Evolutionary conservation across 1,284 basidiomycete genomes (phyloP).

Genomic region (Microbotryum intermedium): DNA sequence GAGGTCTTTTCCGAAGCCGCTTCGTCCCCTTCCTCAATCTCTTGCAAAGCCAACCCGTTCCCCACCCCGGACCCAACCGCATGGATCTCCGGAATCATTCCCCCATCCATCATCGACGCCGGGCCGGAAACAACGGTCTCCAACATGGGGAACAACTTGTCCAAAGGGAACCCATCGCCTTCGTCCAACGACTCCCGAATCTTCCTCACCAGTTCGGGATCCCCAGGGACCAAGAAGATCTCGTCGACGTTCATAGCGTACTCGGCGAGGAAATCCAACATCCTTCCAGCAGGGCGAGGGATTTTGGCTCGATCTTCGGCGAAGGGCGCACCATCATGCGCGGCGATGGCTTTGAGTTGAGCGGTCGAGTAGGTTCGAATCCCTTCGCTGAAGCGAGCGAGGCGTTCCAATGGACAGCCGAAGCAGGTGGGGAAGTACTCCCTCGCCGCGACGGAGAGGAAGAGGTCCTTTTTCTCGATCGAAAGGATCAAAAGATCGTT

Average conservation of each 20-base stretch:
- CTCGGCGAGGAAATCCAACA: conserved; percentile 21
- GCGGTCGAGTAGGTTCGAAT: conserved; percentile 1
- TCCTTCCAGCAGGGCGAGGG: conserved; percentile 2
- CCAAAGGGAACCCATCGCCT: conserved; percentile 11
- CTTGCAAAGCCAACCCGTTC: too few relatives aligned
- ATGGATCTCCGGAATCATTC: too few relatives aligned
- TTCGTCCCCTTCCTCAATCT: too few relatives aligned
- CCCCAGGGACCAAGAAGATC: conserved; percentile 7
- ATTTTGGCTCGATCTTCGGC: not conserved
- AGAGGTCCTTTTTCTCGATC: conserved; percentile 23
- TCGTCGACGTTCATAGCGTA: conserved; percentile 4
- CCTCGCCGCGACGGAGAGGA: conserved; percentile 14
- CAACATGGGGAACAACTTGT: not conserved
- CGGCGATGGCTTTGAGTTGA: not conserved
- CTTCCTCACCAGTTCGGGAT: not conserved
- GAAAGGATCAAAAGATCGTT: conserved; percentile 22
- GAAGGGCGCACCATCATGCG: not conserved
- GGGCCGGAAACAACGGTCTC: too few relatives aligned
- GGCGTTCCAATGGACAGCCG: conserved; percentile 4
- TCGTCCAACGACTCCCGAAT: conserved; percentile 19
- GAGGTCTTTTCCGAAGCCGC: too few relatives aligned
- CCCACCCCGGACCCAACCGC: too few relatives aligned
- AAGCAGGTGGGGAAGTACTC: conserved; percentile 20
- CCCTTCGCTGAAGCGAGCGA: conserved; percentile 6
- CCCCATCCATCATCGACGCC: too few relatives aligned